phyloP scores from a whole-genome alignment of 2,329 filamentous ascomycete genomes.

The Colletotrichum noveboracense region DNA sequence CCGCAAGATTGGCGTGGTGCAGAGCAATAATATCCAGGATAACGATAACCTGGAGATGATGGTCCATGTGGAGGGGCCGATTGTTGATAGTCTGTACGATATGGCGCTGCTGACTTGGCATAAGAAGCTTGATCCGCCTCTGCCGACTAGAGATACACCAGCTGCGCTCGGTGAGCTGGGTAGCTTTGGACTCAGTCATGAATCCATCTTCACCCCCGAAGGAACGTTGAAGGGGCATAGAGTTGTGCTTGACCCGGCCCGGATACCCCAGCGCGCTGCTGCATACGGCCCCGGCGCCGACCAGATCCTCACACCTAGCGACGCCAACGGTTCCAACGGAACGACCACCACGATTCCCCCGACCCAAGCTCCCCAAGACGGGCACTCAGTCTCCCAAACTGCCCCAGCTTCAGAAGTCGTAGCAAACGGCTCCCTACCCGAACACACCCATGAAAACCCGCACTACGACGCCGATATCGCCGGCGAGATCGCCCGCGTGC shows the following conservation, averaged over 20 bases:
- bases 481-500: slow-evolving; percentile 49
- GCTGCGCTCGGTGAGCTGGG: slow-evolving; percentile 36
- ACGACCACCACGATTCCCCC: not conserved
- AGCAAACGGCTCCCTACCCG: not conserved
- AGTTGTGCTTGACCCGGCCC: not conserved
- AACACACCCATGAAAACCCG: not conserved
- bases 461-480: not conserved
- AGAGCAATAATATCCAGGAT: slow-evolving; percentile 81
- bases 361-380: not conserved
- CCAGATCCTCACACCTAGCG: not conserved
- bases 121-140: slow-evolving; percentile 61
- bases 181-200: slow-evolving; percentile 19
- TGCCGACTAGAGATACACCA: slow-evolving; percentile 60
- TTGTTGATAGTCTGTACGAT: slow-evolving; percentile 79
- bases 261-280: not conserved
- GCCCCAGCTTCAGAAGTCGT: not conserved
- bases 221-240: not conserved
- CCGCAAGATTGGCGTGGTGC: slow-evolving; percentile 70
- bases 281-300: not conserved
- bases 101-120: slow-evolving; percentile 77
- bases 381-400: not conserved
- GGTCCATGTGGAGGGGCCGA: slow-evolving; percentile 75
- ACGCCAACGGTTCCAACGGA: not conserved
- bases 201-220: not conserved
- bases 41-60: slow-evolving; percentile 87